Evolutionary conservation across 768 basidiomycete species (phyloP).

Genomic region (Mycena galopus): DNA sequence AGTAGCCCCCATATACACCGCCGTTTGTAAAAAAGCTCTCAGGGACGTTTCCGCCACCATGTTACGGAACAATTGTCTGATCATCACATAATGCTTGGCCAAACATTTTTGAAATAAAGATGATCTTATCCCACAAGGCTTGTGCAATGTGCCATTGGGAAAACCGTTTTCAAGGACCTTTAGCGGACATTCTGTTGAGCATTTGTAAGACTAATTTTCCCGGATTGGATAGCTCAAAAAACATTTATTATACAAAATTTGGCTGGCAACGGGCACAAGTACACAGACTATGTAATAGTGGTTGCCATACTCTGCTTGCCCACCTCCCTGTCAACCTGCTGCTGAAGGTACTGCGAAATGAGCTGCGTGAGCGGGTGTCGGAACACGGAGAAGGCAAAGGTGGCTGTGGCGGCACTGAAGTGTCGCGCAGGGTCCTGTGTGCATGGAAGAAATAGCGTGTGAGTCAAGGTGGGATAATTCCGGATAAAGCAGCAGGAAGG

Average conservation of each 20-base stretch:
- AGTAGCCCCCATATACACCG: too few relatives aligned
- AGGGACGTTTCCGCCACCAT: background rate
- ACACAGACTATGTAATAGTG: background rate
- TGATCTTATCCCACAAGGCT: too few relatives aligned
- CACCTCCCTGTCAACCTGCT: background rate
- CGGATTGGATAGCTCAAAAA: background rate
- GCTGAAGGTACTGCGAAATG: background rate
- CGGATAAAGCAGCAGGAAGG: background rate
- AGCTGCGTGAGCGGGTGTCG: background rate
- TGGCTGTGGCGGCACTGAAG: background rate
- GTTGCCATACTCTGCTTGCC: background rate
- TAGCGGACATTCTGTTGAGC: background rate
- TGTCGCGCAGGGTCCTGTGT: background rate
- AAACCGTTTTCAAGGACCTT: background rate
- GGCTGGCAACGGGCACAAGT: too few relatives aligned
- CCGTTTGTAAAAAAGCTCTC: background rate
- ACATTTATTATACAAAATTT: background rate
- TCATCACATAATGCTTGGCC: background rate
- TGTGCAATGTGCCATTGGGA: background rate
- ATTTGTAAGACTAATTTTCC: constrained; percentile 1
- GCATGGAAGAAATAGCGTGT: background rate
- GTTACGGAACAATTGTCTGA: background rate
- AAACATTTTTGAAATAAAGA: background rate
- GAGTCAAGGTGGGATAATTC: too few relatives aligned
- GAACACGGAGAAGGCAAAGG: background rate